Conservation (phyloP, 768 basidiomycete species). For the Leccinellum rugosiceps region DNA sequence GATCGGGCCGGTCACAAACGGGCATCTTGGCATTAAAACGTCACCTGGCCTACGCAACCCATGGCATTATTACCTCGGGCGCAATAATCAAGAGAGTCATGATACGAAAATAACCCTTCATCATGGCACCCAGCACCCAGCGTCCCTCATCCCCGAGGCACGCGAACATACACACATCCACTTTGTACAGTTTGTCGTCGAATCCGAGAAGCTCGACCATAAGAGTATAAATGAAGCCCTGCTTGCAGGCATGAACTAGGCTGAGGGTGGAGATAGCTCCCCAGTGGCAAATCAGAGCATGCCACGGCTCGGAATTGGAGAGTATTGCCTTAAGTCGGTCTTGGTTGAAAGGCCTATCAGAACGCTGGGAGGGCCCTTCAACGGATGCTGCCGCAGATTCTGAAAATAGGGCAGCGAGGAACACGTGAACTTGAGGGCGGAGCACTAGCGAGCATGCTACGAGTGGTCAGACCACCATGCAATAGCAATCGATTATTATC, state of each 20-base stretch:
- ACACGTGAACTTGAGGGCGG: too few relatives aligned
- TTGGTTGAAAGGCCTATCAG: neutral
- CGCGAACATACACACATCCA: neutral
- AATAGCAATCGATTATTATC: too few relatives aligned
- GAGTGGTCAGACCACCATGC: too few relatives aligned
- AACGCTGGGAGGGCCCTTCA: slow-evolving; percentile 7
- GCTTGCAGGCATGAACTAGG: too few relatives aligned
- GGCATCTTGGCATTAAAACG: neutral
- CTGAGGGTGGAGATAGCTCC: slow-evolving; percentile 1
- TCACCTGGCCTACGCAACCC: neutral
- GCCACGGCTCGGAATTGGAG: neutral
- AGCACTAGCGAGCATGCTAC: too few relatives aligned
- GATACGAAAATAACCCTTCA: neutral
- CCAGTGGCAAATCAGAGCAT: slow-evolving; percentile 10
- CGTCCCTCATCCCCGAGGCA: neutral
- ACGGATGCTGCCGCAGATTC: neutral
- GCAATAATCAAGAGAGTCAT: neutral
- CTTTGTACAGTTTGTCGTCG: too few relatives aligned
- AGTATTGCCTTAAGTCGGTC: neutral
- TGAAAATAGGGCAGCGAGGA: slow-evolving; percentile 2
- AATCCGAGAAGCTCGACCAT: too few relatives aligned
- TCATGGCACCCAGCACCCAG: neutral
- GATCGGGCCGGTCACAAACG: neutral
- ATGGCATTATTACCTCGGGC: neutral
- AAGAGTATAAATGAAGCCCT: too few relatives aligned